Evolutionary conservation across 805 yeast species (phyloP).

Genomic region (Lipomyces mesembrius): DNA sequence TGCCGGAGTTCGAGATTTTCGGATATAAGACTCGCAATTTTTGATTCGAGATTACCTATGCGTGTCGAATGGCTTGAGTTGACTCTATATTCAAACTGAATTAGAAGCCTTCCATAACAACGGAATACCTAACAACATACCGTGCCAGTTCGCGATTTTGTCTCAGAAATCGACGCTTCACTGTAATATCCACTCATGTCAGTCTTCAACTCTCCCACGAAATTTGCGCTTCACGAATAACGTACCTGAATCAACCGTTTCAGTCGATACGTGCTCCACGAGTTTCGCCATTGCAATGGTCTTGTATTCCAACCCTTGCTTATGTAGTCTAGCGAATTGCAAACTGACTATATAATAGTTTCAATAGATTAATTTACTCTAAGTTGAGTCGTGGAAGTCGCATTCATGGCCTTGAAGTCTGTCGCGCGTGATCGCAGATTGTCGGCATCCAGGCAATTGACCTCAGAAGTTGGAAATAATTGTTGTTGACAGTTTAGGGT

Average conservation of each 20-base stretch:
- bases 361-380: background rate
- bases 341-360: background rate
- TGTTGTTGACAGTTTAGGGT: conserved; percentile 10
- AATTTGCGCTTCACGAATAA: background rate
- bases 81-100: conserved; percentile 14
- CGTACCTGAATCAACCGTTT: conserved; percentile 32
- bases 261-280: conserved; percentile 27
- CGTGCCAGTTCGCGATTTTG: conserved; percentile 35
- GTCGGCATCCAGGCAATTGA: background rate
- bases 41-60: conserved; percentile 29
- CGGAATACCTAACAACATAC: conserved; percentile 17
- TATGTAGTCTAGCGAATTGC: background rate
- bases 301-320: background rate
- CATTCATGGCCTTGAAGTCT: background rate
- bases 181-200: conserved; percentile 11
- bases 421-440: background rate
- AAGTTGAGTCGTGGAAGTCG: background rate
- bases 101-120: background rate
- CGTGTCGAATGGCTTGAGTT: conserved; percentile 34
- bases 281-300: conserved; percentile 31
- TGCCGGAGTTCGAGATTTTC: conserved; percentile 36
- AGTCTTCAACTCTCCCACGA: no score
- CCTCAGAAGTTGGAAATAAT: background rate
- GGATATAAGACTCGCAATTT: conserved; percentile 25
- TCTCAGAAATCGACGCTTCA: conserved; percentile 32